These are phyloP conservation scores for Coemansia sp. DNA, from an alignment of 192 early-diverging fungal species.

Conservation along the genomic window DNA sequence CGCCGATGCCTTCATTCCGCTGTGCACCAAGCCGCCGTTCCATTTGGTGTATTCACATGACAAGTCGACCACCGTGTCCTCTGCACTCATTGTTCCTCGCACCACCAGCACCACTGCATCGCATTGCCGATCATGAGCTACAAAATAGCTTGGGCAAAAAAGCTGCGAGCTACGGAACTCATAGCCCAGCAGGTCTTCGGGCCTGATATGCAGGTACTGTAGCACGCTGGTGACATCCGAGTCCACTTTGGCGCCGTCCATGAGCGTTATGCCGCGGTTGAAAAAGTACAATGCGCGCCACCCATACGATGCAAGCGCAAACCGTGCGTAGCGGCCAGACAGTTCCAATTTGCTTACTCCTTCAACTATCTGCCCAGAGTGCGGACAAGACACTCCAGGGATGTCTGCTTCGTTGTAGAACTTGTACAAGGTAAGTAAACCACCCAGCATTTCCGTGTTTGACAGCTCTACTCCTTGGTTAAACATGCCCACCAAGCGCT, in stretches of 20 bases:
- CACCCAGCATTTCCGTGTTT: constrained; percentile 62
- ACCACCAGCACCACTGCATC: constrained; percentile 66
- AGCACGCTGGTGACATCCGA: constrained; percentile 65
- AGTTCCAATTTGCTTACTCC: constrained; percentile 49
- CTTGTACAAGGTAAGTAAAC: constrained; percentile 63
- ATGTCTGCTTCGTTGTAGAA: constrained; percentile 56
- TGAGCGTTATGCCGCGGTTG: constrained; percentile 65
- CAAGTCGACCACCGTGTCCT: constrained; percentile 73
- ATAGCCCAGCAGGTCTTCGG: constrained; percentile 65
- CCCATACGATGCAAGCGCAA: constrained; percentile 65
- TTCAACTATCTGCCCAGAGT: constrained; percentile 31
- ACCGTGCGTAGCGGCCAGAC: constrained; percentile 57
- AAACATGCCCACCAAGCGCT: constrained; percentile 49
- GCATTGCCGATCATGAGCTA: constrained; percentile 61
- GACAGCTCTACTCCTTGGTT: constrained; percentile 72
- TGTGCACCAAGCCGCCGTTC: constrained; percentile 74
- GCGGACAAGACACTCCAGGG: constrained; percentile 36
- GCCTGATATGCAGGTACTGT: constrained; percentile 60
- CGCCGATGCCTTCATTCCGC: constrained; percentile 72
- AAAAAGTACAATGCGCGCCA: constrained; percentile 73
- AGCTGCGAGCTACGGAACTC: constrained; percentile 65
- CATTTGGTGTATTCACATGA: constrained; percentile 75
- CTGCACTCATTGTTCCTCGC: constrained; percentile 70
- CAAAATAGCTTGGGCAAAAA: constrained; percentile 70
- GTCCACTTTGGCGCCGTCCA: constrained; percentile 63